These are phyloP conservation scores for Cutaneotrichosporon spelunceum DNA, from an alignment of 1,284 basidiomycete species.

Conservation along the genomic window DNA sequence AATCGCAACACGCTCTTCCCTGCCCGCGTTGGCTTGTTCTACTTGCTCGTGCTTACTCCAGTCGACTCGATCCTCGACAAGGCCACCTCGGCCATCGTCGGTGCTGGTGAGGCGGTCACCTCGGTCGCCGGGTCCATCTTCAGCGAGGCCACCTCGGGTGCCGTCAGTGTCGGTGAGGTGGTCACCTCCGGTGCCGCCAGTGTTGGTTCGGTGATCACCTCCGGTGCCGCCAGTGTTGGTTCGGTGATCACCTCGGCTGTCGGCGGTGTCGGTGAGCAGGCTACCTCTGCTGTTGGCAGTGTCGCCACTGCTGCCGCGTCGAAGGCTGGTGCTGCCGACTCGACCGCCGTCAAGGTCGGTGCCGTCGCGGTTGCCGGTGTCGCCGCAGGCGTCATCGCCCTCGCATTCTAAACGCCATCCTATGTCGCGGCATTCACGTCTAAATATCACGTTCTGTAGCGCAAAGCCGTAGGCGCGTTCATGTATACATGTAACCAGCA, in stretches of 20 bases:
- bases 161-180: neutral
- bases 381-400: conserved; percentile 14
- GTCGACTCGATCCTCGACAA: conserved; percentile 17
- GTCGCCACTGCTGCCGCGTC: conserved; percentile 5
- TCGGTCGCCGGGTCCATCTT: conserved; percentile 13
- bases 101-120: neutral
- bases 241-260: conserved; percentile 17
- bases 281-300: neutral
- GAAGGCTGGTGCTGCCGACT: neutral
- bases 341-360: conserved; percentile 14
- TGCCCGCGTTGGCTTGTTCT: neutral
- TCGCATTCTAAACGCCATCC: conserved; percentile 12
- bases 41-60: neutral
- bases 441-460: neutral
- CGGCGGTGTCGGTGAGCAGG: conserved; percentile 16
- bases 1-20: neutral
- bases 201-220: no score
- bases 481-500: no score
- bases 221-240: conserved; percentile 5
- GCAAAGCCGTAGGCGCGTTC: neutral
- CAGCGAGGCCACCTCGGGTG: conserved; percentile 1
- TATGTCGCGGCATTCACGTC: neutral
- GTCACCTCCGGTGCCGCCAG: conserved; percentile 14
- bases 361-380: conserved; percentile 18
- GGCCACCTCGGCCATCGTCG: conserved; percentile 1